These are phyloP conservation scores for Nicotiana sylvestris DNA, from an alignment of 257 asterid genomes.

Conservation along the genomic window DNA sequence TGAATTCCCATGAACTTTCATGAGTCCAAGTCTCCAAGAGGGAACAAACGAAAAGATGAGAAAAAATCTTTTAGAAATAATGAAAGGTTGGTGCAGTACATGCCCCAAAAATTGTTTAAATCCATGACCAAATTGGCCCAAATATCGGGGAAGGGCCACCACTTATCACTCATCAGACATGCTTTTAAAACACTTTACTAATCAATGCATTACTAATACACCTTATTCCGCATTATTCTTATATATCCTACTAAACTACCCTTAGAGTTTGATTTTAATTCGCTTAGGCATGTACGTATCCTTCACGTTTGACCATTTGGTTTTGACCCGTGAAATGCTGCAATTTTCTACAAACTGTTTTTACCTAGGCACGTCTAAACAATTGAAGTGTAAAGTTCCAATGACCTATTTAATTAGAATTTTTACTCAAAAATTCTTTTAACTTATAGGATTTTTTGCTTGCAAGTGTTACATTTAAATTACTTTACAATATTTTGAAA, in stretches of 20 bases:
- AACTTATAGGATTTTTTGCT: too few species aligned
- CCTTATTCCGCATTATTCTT: too few species aligned
- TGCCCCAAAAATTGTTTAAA: neutral
- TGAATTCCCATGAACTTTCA: too few species aligned
- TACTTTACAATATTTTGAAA: too few species aligned
- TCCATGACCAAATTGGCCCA: neutral
- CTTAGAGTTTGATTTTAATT: neutral
- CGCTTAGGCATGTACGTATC: neutral
- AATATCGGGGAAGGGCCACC: neutral
- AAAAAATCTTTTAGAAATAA: neutral
- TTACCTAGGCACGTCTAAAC: neutral
- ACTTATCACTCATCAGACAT: slow-evolving; percentile 11
- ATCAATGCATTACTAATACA: too few species aligned
- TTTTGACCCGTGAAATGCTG: neutral
- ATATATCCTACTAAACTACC: too few species aligned
- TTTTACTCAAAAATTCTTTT: neutral
- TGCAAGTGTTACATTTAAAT: too few species aligned
- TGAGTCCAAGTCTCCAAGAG: too few species aligned
- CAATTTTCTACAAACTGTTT: neutral
- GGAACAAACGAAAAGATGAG: neutral
- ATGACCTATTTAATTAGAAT: neutral
- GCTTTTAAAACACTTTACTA: neutral
- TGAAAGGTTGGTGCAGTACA: neutral
- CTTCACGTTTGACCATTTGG: neutral
- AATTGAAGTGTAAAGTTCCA: neutral